phyloP scores from a whole-genome alignment of 2,329 filamentous ascomycete species.

The Scytalidium lignicola region DNA sequence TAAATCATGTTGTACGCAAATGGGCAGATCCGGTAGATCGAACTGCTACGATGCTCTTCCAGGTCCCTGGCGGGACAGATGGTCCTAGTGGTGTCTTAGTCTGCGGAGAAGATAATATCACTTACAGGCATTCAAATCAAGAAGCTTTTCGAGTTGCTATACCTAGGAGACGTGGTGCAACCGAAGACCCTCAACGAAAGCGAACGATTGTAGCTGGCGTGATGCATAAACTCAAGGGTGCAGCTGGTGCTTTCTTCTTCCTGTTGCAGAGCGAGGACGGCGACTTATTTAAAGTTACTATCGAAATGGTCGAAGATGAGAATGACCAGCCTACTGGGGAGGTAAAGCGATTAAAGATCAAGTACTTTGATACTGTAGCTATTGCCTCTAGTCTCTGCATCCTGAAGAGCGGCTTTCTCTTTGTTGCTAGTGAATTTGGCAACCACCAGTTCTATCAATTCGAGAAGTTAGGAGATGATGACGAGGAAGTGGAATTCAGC shows the following conservation, averaged over 20 bases:
- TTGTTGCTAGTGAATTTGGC: slow-evolving; percentile 85
- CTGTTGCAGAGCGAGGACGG: slow-evolving; percentile 93
- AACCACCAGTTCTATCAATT: slow-evolving; percentile 97
- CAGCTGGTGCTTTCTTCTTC: slow-evolving; percentile 88
- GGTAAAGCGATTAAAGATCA: slow-evolving; percentile 80
- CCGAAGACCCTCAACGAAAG: slow-evolving; percentile 88
- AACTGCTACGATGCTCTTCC: slow-evolving; percentile 84
- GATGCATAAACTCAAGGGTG: slow-evolving; percentile 92
- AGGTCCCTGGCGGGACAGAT: slow-evolving; percentile 89
- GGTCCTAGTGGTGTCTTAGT: slow-evolving; percentile 93
- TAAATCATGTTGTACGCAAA: slow-evolving; percentile 95
- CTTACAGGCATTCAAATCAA: slow-evolving; percentile 95
- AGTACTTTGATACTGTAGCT: slow-evolving; percentile 96
- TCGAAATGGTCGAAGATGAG: slow-evolving; percentile 83
- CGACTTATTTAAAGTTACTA: slow-evolving; percentile 94
- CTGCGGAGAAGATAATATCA: slow-evolving; percentile 90
- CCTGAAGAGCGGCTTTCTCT: slow-evolving; percentile 91
- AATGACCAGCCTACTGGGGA: slow-evolving; percentile 74
- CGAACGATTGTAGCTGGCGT: slow-evolving; percentile 82
- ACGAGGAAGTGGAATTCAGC: slow-evolving; percentile 79
- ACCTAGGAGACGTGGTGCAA: slow-evolving; percentile 77
- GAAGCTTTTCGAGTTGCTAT: slow-evolving; percentile 85
- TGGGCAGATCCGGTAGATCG: slow-evolving; percentile 94
- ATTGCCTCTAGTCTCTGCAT: slow-evolving; percentile 85
- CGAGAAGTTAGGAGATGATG: slow-evolving; percentile 92